Conservation (phyloP, 306 rosid species). For the Oxytropis ochrocephala region DNA sequence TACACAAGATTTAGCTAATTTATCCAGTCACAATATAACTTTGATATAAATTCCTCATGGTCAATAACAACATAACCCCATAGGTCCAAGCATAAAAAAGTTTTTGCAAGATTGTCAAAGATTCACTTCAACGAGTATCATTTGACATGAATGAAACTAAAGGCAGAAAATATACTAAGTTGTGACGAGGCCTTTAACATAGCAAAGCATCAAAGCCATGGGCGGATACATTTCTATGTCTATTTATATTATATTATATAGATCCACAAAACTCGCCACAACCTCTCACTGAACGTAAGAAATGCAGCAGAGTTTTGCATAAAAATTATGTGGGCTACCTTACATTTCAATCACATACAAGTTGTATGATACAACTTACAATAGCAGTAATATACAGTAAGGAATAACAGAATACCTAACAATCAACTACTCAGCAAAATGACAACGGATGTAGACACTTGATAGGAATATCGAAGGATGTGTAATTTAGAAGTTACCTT, state of each 20-base stretch:
- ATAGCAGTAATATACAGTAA: background rate
- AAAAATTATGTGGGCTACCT: background rate
- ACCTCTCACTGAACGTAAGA: background rate
- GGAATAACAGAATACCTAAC: background rate
- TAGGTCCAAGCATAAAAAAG: background rate
- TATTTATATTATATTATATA: background rate
- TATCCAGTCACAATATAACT: background rate
- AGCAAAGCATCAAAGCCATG: background rate
- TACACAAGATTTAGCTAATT: background rate
- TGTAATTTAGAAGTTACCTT: constrained; percentile 55
- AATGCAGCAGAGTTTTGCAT: constrained; percentile 4
- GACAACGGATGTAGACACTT: constrained; percentile 2
- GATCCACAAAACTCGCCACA: background rate
- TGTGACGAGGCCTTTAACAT: constrained; percentile 3
- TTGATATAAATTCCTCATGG: background rate
- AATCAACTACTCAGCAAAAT: background rate
- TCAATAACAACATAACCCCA: background rate
- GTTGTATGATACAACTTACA: too few relatives aligned
- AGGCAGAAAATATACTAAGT: background rate
- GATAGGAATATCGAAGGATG: background rate
- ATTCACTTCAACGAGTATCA: background rate
- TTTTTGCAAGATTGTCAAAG: background rate
- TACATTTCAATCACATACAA: background rate
- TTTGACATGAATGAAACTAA: background rate
- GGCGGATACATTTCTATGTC: background rate